Conservation (phyloP, 179 eudicot species). For the Drosera spatulata region DNA sequence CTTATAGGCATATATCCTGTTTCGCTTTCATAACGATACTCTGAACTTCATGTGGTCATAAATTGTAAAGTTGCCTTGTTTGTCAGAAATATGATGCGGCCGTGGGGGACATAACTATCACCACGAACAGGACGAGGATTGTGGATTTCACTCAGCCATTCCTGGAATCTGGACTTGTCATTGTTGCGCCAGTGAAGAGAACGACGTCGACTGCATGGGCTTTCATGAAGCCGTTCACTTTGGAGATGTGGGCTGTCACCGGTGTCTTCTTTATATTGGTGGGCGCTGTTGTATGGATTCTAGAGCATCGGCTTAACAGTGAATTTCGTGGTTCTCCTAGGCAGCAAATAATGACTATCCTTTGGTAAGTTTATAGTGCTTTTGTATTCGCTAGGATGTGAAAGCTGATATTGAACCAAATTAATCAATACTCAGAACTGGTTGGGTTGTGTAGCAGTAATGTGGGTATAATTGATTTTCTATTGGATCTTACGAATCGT, state of each 20-base stretch:
- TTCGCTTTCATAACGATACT: too few relatives aligned
- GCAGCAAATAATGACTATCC: slow-evolving; percentile 7
- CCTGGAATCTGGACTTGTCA: slow-evolving; percentile 13
- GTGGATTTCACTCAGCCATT: slow-evolving; percentile 16
- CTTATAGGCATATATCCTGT: too few relatives aligned
- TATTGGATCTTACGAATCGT: too few relatives aligned
- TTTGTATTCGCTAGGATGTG: too few relatives aligned
- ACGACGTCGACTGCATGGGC: slow-evolving; percentile 6
- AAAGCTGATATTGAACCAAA: too few relatives aligned
- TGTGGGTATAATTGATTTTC: too few relatives aligned
- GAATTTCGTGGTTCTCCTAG: slow-evolving; percentile 14
- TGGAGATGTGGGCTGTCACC: slow-evolving; percentile 11
- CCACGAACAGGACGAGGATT: slow-evolving; percentile 11
- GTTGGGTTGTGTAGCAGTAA: too few relatives aligned
- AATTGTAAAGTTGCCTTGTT: too few relatives aligned
- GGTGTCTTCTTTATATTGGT: slow-evolving; percentile 6
- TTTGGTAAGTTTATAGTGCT: slow-evolving; percentile 2
- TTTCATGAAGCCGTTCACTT: slow-evolving; percentile 8
- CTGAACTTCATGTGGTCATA: too few relatives aligned
- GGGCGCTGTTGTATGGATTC: slow-evolving; percentile 16
- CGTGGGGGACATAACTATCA: slow-evolving; percentile 15
- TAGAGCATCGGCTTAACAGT: slow-evolving; percentile 10
- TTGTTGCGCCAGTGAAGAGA: slow-evolving; percentile 9
- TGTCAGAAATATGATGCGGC: slow-evolving; percentile 16
- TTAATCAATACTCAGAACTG: too few relatives aligned